Evolutionary conservation across 2,329 filamentous ascomycete species (phyloP).

Genomic region (Periconia macrospinosa): DNA sequence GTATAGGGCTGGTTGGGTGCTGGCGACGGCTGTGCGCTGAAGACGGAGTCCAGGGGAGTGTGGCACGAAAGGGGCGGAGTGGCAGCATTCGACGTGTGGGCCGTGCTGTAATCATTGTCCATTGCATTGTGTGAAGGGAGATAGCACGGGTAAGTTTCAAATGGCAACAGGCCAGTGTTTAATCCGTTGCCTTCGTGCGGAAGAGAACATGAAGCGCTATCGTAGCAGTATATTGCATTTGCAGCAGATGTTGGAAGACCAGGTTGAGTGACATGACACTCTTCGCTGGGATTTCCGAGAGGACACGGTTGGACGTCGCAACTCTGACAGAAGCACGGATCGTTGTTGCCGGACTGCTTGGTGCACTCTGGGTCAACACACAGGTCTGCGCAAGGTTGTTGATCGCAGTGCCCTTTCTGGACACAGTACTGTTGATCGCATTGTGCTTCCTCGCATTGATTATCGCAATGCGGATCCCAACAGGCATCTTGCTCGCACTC

Average conservation of each 20-base stretch:
- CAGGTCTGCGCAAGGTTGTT: conserved; percentile 28
- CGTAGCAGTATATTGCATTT: conserved; percentile 33
- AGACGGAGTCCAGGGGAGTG: conserved; percentile 33
- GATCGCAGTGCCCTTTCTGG: conserved; percentile 9
- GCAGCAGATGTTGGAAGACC: conserved; percentile 31
- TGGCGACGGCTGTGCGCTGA: conserved; percentile 31
- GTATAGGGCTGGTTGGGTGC: conserved; percentile 4
- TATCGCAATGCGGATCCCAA: conserved; percentile 41
- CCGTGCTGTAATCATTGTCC: conserved; percentile 18
- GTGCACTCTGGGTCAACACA: conserved; percentile 41
- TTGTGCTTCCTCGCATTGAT: background rate
- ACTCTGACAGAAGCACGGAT: conserved; percentile 39
- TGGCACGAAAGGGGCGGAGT: conserved; percentile 37
- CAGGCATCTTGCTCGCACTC: conserved; percentile 35
- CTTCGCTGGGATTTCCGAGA: conserved; percentile 30
- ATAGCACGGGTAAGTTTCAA: conserved; percentile 36
- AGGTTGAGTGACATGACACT: conserved; percentile 38
- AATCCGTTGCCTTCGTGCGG: conserved; percentile 30
- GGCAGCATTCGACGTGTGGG: conserved; percentile 26
- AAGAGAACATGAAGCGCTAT: conserved; percentile 37
- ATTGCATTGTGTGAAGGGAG: conserved; percentile 23
- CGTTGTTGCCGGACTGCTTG: conserved; percentile 31
- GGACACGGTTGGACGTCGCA: conserved; percentile 36
- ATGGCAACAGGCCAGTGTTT: conserved; percentile 23
- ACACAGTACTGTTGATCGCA: conserved; percentile 16